Evolutionary conservation across 2,329 filamentous ascomycete species (phyloP).

Genomic region (Aspergillus chevalieri): DNA sequence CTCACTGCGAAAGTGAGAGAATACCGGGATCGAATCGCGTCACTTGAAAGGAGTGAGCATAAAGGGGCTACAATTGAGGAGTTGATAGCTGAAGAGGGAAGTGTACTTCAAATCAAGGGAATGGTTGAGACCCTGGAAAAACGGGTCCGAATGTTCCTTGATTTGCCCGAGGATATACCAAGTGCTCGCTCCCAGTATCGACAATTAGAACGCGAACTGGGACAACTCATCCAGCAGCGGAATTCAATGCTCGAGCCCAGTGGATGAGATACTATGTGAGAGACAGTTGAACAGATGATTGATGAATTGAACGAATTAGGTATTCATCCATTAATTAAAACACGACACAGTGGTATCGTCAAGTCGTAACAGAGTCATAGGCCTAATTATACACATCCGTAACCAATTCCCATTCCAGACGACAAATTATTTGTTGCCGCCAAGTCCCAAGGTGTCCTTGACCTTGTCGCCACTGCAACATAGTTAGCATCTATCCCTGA

Average conservation of each 20-base stretch:
- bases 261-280: constrained; percentile 37
- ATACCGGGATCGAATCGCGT: constrained; percentile 51
- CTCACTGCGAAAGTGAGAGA: constrained; percentile 62
- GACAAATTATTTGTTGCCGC: constrained; percentile 19
- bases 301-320: not conserved
- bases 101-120: constrained; percentile 52
- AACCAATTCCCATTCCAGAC: not conserved
- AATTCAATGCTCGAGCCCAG: constrained; percentile 69
- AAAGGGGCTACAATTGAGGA: constrained; percentile 41
- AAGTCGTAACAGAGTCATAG: constrained; percentile 14
- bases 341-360: constrained; percentile 20
- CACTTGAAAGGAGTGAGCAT: constrained; percentile 28
- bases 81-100: constrained; percentile 53
- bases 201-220: constrained; percentile 58
- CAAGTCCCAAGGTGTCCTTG: constrained; percentile 38
- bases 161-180: constrained; percentile 64
- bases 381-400: constrained; percentile 5
- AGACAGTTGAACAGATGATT: not conserved
- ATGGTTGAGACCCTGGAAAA: constrained; percentile 62
- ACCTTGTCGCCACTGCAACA: constrained; percentile 36
- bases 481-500: not conserved
- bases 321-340: not conserved
- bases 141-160: constrained; percentile 61
- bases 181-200: constrained; percentile 67
- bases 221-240: constrained; percentile 54